Evolutionary conservation across 2,329 filamentous ascomycete species (phyloP).

Genomic region (Apiospora sp.): DNA sequence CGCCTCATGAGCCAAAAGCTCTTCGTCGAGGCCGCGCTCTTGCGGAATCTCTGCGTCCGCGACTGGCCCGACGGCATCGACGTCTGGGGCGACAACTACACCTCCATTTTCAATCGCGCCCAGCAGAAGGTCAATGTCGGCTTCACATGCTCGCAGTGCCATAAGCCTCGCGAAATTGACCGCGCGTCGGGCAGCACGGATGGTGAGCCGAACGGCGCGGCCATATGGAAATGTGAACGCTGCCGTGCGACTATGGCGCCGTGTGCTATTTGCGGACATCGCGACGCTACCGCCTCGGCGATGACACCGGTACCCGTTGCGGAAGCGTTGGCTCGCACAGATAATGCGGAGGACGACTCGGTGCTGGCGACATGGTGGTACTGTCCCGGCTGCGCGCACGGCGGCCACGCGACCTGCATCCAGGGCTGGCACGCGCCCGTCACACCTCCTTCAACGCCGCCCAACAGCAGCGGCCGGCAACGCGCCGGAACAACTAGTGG

Average conservation of each 20-base stretch:
- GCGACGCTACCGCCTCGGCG: conserved; percentile 53
- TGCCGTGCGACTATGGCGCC: conserved; percentile 61
- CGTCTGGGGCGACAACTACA: conserved; percentile 63
- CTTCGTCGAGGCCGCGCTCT: conserved; percentile 66
- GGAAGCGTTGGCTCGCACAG: conserved; percentile 34
- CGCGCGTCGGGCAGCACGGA: conserved; percentile 45
- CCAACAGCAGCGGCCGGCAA: background rate
- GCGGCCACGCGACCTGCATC: conserved; percentile 68
- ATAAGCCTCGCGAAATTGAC: conserved; percentile 63
- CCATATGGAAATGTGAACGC: conserved; percentile 66
- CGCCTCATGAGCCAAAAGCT: conserved; percentile 67
- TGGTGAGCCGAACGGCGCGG: conserved; percentile 42
- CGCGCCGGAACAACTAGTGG: conserved; percentile 19
- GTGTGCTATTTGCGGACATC: conserved; percentile 66
- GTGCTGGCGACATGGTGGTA: conserved; percentile 66
- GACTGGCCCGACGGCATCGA: conserved; percentile 62
- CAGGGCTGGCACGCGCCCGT: conserved; percentile 63
- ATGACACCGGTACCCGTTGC: conserved; percentile 36
- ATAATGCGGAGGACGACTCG: conserved; percentile 33
- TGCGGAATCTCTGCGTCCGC: conserved; percentile 67
- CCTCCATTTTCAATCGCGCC: conserved; percentile 59
- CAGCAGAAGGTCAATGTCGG: conserved; percentile 63
- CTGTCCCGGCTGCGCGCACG: conserved; percentile 68
- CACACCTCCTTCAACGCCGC: conserved; percentile 11
- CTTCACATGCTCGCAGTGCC: conserved; percentile 63